phyloP scores from a whole-genome alignment of 805 yeast species.

The Pichia insulana region DNA sequence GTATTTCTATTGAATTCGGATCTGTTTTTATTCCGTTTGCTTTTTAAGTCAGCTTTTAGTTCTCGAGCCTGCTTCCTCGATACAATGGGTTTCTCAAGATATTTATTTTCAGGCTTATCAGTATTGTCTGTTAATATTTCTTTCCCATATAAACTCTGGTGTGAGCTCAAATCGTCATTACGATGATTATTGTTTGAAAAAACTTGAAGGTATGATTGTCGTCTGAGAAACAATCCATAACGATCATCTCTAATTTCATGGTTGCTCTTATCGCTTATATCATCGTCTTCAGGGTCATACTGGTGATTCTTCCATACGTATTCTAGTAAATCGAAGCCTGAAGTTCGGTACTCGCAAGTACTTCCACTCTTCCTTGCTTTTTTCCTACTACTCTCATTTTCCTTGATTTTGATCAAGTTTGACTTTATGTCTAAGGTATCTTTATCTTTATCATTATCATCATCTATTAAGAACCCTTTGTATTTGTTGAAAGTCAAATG shows the following conservation, averaged over 20 bases:
- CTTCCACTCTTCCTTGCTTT: not conserved
- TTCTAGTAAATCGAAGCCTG: slow-evolving; percentile 11
- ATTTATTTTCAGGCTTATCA: too few relatives aligned
- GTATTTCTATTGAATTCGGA: not conserved
- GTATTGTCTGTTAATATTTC: too few relatives aligned
- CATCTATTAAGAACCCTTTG: slow-evolving; percentile 4
- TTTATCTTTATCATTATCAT: not conserved
- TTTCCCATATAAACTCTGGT: slow-evolving; percentile 5
- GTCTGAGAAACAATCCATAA: not conserved
- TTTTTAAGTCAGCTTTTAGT: slow-evolving; percentile 3
- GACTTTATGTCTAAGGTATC: slow-evolving; percentile 1
- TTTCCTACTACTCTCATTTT: too few relatives aligned
- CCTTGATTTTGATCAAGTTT: not conserved
- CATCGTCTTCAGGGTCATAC: not conserved
- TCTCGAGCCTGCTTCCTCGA: slow-evolving; percentile 4
- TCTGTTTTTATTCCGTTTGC: not conserved
- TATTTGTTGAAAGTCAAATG: slow-evolving; percentile 2
- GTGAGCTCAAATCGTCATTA: slow-evolving; percentile 4
- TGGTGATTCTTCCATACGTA: slow-evolving; percentile 1
- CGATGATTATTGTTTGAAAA: not conserved
- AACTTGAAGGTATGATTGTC: not conserved
- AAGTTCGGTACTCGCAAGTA: not conserved
- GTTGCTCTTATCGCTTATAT: not conserved
- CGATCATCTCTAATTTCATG: not conserved
- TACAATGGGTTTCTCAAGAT: slow-evolving; percentile 2